Conservation (phyloP, 108 stramenopile species). For the Cyclotella choctawhatcheeana region DNA sequence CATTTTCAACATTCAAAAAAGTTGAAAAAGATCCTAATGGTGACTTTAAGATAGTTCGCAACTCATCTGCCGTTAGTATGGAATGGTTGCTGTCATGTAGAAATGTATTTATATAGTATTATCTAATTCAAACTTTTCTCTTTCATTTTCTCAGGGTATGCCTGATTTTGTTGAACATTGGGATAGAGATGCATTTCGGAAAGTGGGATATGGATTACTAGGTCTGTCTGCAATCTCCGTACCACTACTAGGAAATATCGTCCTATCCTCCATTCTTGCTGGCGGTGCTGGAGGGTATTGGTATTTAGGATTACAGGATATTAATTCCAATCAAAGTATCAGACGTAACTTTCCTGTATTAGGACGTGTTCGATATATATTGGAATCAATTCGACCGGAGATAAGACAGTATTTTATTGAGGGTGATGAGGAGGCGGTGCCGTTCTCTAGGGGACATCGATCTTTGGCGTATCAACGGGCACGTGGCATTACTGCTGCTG, state of each 20-base stretch:
- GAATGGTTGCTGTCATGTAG: too few species aligned
- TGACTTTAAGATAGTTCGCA: too few species aligned
- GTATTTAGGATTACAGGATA: constrained; percentile 73
- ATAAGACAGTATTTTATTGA: constrained; percentile 87
- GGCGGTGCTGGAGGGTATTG: constrained; percentile 70
- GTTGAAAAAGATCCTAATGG: too few species aligned
- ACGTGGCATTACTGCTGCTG: constrained; percentile 62
- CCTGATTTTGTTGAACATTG: constrained; percentile 75
- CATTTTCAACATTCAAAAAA: too few species aligned
- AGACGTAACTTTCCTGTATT: constrained; percentile 88
- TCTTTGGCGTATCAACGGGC: constrained; percentile 77
- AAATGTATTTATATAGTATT: too few species aligned
- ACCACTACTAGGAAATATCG: not conserved
- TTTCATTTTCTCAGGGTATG: too few species aligned
- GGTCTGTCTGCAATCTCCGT: constrained; percentile 18
- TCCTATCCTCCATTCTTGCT: constrained; percentile 29
- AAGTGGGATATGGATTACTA: constrained; percentile 64
- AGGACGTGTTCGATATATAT: constrained; percentile 79
- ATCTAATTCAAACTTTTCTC: too few species aligned
- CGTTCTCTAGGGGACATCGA: constrained; percentile 72
- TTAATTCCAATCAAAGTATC: constrained; percentile 70
- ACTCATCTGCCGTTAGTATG: too few species aligned
- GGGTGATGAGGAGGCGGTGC: constrained; percentile 71
- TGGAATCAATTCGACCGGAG: constrained; percentile 90
- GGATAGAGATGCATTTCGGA: constrained; percentile 55